These are phyloP conservation scores for Penicillium bialowiezense DNA, from an alignment of 495 filamentous ascomycete species.

Conservation along the genomic window DNA sequence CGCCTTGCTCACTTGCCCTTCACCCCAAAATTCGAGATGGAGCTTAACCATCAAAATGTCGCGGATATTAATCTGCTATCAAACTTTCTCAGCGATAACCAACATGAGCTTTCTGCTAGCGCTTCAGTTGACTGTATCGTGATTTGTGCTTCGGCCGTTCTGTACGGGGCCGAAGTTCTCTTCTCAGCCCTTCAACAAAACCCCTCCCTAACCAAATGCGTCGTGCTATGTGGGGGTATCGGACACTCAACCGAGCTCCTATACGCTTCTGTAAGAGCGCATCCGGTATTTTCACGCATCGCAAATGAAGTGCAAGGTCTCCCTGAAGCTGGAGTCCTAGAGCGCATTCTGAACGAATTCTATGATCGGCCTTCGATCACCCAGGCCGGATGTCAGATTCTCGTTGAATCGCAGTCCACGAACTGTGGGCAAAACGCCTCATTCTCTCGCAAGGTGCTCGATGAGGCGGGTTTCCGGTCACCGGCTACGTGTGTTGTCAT, in stretches of 20 bases:
- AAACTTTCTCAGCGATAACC: conserved; percentile 21
- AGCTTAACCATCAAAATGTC: background rate
- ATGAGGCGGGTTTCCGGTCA: conserved; percentile 10
- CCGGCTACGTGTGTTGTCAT: conserved; percentile 23
- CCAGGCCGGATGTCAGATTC: conserved; percentile 17
- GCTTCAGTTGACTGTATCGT: conserved; percentile 25
- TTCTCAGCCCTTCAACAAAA: conserved; percentile 6
- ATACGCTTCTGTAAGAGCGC: conserved; percentile 26
- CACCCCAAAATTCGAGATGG: background rate
- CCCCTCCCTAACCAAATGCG: conserved; percentile 23
- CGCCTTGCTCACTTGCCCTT: no score
- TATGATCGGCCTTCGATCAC: conserved; percentile 19
- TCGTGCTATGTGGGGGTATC: conserved; percentile 38
- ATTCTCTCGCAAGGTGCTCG: conserved; percentile 24
- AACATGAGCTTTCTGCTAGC: conserved; percentile 4
- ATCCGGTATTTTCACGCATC: conserved; percentile 22
- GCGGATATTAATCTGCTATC: conserved; percentile 24
- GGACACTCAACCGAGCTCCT: conserved; percentile 36
- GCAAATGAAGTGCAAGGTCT: conserved; percentile 16
- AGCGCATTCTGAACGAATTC: conserved; percentile 24
- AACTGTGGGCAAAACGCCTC: conserved; percentile 38
- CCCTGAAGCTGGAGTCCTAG: conserved; percentile 30
- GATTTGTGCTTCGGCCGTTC: conserved; percentile 29
- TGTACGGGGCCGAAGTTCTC: conserved; percentile 17
- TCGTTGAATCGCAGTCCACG: conserved; percentile 35